Evolutionary conservation across 1,284 basidiomycete genomes (phyloP).

Genomic region (Tylopilus sp.): DNA sequence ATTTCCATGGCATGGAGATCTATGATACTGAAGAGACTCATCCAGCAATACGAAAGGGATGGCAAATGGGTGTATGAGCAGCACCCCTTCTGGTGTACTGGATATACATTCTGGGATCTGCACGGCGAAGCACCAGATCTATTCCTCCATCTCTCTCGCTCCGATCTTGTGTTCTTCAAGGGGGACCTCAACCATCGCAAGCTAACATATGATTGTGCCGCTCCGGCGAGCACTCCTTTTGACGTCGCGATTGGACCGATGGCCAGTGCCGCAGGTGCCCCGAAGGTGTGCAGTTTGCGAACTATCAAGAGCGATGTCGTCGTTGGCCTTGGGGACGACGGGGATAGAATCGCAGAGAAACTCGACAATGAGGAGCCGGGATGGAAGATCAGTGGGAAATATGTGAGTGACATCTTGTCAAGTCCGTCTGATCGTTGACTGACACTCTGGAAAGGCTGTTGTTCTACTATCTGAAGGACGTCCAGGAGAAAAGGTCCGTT

Average conservation of each 20-base stretch:
- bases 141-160: slow-evolving; percentile 87
- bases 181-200: slow-evolving; percentile 93
- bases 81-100: slow-evolving; percentile 96
- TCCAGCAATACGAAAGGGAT: slow-evolving; percentile 85
- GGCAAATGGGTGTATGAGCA: slow-evolving; percentile 96
- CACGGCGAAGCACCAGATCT: slow-evolving; percentile 89
- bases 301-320: slow-evolving; percentile 89
- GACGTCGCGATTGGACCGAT: slow-evolving; percentile 91
- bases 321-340: slow-evolving; percentile 64
- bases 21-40: slow-evolving; percentile 8
- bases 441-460: slow-evolving; percentile 56
- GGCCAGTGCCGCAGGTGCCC: slow-evolving; percentile 85
- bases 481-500: slow-evolving; percentile 76
- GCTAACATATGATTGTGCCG: slow-evolving; percentile 91
- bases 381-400: slow-evolving; percentile 98
- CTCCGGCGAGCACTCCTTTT: slow-evolving; percentile 88
- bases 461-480: slow-evolving; percentile 83
- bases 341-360: slow-evolving; percentile 72
- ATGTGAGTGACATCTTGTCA: slow-evolving; percentile 44
- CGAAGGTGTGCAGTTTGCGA: slow-evolving; percentile 79
- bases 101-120: slow-evolving; percentile 94
- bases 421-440: slow-evolving; percentile 1
- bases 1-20: neutral
- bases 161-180: slow-evolving; percentile 95
- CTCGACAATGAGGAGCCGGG: slow-evolving; percentile 88